Conservation (phyloP, 2,329 filamentous ascomycete species). For the Fusarium equiseti region DNA sequence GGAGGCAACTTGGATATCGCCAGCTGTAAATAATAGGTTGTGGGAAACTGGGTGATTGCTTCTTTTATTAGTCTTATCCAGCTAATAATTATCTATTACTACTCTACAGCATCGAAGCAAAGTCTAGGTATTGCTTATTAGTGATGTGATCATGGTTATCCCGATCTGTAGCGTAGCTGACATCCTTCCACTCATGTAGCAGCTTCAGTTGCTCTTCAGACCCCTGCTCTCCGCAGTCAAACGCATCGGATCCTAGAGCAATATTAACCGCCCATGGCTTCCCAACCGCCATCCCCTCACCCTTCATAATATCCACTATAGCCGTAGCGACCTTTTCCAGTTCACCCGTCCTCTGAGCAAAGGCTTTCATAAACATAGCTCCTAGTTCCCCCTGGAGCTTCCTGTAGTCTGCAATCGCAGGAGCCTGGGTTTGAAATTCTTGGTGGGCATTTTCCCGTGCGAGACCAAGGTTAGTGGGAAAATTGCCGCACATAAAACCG, state of each 20-base stretch:
- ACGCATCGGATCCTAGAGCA: constrained; percentile 8
- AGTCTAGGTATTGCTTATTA: too few species aligned
- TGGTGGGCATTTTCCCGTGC: background rate
- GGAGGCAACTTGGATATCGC: too few species aligned
- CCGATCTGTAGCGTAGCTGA: background rate
- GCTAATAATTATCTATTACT: too few species aligned
- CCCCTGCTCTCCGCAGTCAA: constrained; percentile 9
- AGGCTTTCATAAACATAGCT: constrained; percentile 2
- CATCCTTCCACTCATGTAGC: constrained; percentile 1
- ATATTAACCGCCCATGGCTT: constrained; percentile 2
- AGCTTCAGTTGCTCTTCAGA: constrained; percentile 12
- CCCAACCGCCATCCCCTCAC: background rate
- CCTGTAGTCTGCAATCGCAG: background rate
- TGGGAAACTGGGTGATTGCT: too few species aligned
- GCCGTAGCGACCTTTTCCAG: constrained; percentile 4
- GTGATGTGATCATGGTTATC: background rate
- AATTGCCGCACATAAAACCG: constrained; percentile 8
- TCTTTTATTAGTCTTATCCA: too few species aligned
- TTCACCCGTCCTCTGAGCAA: constrained; percentile 2
- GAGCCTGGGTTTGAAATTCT: constrained; percentile 2
- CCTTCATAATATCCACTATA: constrained; percentile 5
- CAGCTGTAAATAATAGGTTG: too few species aligned
- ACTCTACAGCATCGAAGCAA: too few species aligned
- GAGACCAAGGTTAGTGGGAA: constrained; percentile 10
- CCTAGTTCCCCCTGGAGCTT: background rate